phyloP scores from a whole-genome alignment of 345 rosid genomes.

The Citrus unshiu region DNA sequence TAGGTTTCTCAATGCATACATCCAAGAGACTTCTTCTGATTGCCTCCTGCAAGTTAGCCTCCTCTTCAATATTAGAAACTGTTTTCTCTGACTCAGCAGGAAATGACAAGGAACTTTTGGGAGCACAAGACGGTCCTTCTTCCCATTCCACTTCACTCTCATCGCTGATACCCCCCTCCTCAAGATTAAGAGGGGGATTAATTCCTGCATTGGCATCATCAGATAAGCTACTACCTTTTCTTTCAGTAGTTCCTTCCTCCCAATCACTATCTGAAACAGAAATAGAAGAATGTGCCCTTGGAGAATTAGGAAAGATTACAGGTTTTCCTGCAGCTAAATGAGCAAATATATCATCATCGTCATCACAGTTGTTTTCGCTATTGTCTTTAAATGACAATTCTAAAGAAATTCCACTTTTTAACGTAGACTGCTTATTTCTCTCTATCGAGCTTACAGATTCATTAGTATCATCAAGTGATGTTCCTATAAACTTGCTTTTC shows the following conservation, averaged over 20 bases:
- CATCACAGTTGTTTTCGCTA: constrained; percentile 34
- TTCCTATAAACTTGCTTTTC: constrained; percentile 29
- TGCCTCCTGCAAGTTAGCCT: constrained; percentile 83
- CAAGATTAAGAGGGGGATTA: constrained; percentile 21
- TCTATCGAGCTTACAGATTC: constrained; percentile 33
- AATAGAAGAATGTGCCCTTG: constrained; percentile 29
- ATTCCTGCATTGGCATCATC: constrained; percentile 25
- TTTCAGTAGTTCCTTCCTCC: constrained; percentile 51
- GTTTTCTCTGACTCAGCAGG: constrained; percentile 28
- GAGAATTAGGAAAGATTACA: constrained; percentile 34
- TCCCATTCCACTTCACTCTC: constrained; percentile 70
- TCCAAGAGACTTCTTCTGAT: constrained; percentile 81
- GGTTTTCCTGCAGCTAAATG: constrained; percentile 62
- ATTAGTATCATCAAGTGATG: constrained; percentile 22
- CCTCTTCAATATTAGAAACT: constrained; percentile 64
- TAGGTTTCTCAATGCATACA: constrained; percentile 24
- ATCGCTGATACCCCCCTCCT: constrained; percentile 35
- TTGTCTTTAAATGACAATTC: constrained; percentile 79
- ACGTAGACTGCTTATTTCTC: constrained; percentile 26
- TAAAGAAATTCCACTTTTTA: constrained; percentile 34
- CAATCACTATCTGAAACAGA: constrained; percentile 68
- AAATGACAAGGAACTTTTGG: constrained; percentile 20
- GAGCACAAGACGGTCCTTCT: constrained; percentile 40
- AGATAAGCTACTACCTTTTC: constrained; percentile 18
- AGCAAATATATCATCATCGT: constrained; percentile 69